Base-by-base conservation (phyloP, 2,329 filamentous ascomycete species). In the Nemania sp. region DNA sequence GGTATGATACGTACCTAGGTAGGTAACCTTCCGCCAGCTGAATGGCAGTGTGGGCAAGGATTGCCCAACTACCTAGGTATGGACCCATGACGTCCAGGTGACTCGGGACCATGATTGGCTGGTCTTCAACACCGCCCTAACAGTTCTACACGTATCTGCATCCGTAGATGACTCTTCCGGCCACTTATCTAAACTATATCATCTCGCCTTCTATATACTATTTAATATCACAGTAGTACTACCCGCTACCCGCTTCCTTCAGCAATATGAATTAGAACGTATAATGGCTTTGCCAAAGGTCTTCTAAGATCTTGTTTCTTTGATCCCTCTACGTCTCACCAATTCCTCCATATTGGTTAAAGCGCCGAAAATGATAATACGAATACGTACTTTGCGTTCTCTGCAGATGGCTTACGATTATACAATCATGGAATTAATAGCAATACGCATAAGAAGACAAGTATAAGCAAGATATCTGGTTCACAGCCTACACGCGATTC, bases 331-430 rank as follows among this genome's bases (percentile, higher is more conserved):
- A 32, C 52, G 53, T 67, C 67, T 70, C 70, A 26, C 24, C 47
- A 63, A 51, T 27, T 35, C 43, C 22, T 45, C 41, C 11, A 24
- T 27, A 38, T 32, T 13, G 54, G 54, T 29, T 52, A 53, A 63
- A 72, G 67, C 71, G 75, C 64, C 67, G 58, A 82, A 82, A 73
- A 83, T 83, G 81, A 80, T 81, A 76, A 70, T 76, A 71, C 80
- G 73, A 79, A 80, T 79, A 80, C 74, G 75, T 52, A 64, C 49
- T 65, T 65, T 73, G 53, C 71, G 72, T 69, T 70, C 69, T 66
- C 66, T 65, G 67, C 74, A 68, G 68, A 74, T 77, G 73, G 71
- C 71, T 69, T 70, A 72, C 59, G 27, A 71, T 66, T 35, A 72
- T 74, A 58, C 74, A 76, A 76, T 78, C 78, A 54, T 62, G 67